Base-by-base conservation (phyloP, 2,329 filamentous ascomycete genomes). In the Exserohilum rostratum region DNA sequence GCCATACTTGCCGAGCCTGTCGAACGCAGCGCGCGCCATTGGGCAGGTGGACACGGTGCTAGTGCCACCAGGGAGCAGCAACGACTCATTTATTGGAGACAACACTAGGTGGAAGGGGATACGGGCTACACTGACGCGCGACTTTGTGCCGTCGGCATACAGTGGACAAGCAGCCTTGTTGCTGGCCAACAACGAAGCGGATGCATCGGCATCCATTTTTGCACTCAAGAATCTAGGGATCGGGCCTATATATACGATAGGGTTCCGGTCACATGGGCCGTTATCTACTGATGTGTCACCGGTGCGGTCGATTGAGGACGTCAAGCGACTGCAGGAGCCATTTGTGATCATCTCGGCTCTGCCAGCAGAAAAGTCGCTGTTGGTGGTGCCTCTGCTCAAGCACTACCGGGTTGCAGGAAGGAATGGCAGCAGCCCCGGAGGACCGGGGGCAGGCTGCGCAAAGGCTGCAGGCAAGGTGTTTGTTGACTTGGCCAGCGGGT, bases 21-120 rank as follows among this genome's bases (percentile, higher is more conserved):
- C 89, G 6, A 90, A 92, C 65, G 90, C 91, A 7, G 90, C 90
- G 34, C 83, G 86, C 2, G 86, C 87, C 1, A 95, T 92, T 58
- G 91, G 91, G 10, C 86, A 92, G 61, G 84, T 95, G 33, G 91
- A 96, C 70, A 95, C 90, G 0, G 90, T 96, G 40, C 83, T 92
- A 20, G 86, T 90, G 20, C 83, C 82, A 48, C 69, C 73, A 4
- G 78, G 80, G 11, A 79, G 57, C 25, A 67, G 64, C 30, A 67
- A 62, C 47, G 48, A 67, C 39, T 69, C 66, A 9, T 83, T 93
- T 35, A 79, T 93, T 13, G 89, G 91, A 42, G 90, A 95, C 66
- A 96, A 96, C 63, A 89, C 90, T 10, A 87, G 87, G 12, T 95
- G 91, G 90, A 91, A 91, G 72, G 91, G 90, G 1, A 93, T 96